Conservation (phyloP, 1,284 basidiomycete genomes). For the Cutaneotrichosporon sp. region DNA sequence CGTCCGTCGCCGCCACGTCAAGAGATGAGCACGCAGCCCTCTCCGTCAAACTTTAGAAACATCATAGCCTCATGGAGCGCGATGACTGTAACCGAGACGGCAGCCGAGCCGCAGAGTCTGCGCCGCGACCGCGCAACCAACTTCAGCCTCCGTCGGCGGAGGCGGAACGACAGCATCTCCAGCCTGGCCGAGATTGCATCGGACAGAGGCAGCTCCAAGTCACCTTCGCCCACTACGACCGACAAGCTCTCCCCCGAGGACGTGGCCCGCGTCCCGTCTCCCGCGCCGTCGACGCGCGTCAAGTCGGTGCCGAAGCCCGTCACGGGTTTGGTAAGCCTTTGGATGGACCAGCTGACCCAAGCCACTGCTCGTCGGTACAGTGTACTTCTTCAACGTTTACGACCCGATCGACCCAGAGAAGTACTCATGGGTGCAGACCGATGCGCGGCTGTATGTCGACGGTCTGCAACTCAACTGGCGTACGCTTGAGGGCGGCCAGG, state of each 20-base stretch:
- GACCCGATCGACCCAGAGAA: constrained; percentile 59
- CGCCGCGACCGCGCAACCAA: constrained; percentile 53
- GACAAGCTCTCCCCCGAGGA: neutral
- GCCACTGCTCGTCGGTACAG: constrained; percentile 74
- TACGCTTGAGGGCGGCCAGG: constrained; percentile 69
- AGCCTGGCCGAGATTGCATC: constrained; percentile 14
- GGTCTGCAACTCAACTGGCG: constrained; percentile 79
- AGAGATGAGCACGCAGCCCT: neutral
- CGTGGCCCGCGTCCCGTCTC: neutral
- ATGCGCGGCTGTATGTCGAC: constrained; percentile 75
- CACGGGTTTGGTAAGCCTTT: constrained; percentile 57
- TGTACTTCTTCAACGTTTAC: constrained; percentile 90
- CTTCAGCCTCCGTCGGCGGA: constrained; percentile 64
- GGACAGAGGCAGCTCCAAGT: constrained; percentile 1
- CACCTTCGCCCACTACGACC: neutral
- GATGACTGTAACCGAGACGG: constrained; percentile 14
- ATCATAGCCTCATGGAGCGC: constrained; percentile 69
- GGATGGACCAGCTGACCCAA: constrained; percentile 41
- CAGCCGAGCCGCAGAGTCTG: neutral
- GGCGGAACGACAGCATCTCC: constrained; percentile 53
- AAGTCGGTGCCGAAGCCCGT: constrained; percentile 9
- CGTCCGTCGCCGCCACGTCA: constrained; percentile 1
- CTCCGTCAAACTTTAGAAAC: constrained; percentile 58
- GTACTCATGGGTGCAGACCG: constrained; percentile 78
- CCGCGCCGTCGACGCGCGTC: neutral